A percentile compares a stretch with the other conserved stretches of the same genome.
Evolutionary conservation across 345 rosid genomes (phyloP).

Genomic region (Eutrema japonicum): DNA sequence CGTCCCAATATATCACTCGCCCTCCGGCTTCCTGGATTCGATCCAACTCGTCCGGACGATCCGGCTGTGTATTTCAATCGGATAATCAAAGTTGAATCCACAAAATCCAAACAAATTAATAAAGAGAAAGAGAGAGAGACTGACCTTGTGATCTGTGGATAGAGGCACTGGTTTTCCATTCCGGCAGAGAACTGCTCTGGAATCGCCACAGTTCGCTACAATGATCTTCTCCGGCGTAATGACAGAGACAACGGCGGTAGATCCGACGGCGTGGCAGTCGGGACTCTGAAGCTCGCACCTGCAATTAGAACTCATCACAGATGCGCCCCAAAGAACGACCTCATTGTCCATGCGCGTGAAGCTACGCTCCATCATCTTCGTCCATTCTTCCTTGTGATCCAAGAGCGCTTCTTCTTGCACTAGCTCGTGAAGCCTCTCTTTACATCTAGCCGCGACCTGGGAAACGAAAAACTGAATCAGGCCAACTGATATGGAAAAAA

Average conservation of each 20-base stretch:
- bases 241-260: conserved; percentile 83
- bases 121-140: background rate
- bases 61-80: conserved; percentile 60
- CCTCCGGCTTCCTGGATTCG: conserved; percentile 87
- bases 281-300: conserved; percentile 75
- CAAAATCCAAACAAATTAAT: background rate
- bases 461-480: conserved; percentile 13
- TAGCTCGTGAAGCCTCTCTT: conserved; percentile 66
- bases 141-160: conserved; percentile 88
- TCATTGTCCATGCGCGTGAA: conserved; percentile 70
- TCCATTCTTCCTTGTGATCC: conserved; percentile 54
- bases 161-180: conserved; percentile 73
- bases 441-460: conserved; percentile 67
- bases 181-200: conserved; percentile 87
- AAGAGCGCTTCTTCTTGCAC: conserved; percentile 53
- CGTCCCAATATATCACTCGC: conserved; percentile 89
- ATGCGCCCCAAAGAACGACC: conserved; percentile 42
- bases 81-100: background rate
- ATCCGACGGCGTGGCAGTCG: conserved; percentile 81
- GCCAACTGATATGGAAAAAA: background rate
- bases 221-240: conserved; percentile 67
- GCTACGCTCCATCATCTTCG: conserved; percentile 60
- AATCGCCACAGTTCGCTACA: conserved; percentile 92
- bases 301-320: conserved; percentile 44
- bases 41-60: conserved; percentile 80